phyloP scores from a whole-genome alignment of 257 asterid species.

The Ilex aquifolium region DNA sequence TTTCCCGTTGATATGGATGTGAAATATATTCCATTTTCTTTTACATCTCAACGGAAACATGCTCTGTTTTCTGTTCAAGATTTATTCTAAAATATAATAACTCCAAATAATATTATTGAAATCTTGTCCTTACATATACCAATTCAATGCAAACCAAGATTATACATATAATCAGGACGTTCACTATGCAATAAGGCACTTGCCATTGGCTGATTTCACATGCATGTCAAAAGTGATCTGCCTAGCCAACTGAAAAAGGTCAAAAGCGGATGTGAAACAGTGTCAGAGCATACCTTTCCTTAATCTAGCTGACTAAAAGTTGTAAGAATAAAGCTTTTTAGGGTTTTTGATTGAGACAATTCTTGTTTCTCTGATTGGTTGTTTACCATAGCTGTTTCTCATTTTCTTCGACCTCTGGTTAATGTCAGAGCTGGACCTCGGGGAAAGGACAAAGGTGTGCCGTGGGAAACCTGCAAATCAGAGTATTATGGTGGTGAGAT shows the following conservation, averaged over 20 bases:
- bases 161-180: too few species aligned
- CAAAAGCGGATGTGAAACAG: not conserved
- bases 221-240: not conserved
- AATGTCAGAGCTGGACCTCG: slow-evolving; percentile 47
- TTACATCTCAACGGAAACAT: not conserved
- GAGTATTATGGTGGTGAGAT: slow-evolving; percentile 54
- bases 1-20: not conserved
- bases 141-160: too few species aligned
- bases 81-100: too few species aligned
- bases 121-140: too few species aligned
- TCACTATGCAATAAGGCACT: too few species aligned
- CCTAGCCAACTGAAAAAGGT: not conserved
- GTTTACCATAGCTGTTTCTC: not conserved
- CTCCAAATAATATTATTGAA: not conserved
- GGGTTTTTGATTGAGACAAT: too few species aligned
- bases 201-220: not conserved
- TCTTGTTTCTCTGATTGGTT: not conserved
- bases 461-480: slow-evolving; percentile 60
- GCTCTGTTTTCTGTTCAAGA: not conserved
- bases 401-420: not conserved
- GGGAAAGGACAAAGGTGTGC: slow-evolving; percentile 48
- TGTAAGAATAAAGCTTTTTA: too few species aligned
- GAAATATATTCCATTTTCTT: too few species aligned
- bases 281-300: not conserved
- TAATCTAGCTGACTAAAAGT: too few species aligned